Conservation (phyloP, 305 asterid genomes). For the Withania somnifera region DNA sequence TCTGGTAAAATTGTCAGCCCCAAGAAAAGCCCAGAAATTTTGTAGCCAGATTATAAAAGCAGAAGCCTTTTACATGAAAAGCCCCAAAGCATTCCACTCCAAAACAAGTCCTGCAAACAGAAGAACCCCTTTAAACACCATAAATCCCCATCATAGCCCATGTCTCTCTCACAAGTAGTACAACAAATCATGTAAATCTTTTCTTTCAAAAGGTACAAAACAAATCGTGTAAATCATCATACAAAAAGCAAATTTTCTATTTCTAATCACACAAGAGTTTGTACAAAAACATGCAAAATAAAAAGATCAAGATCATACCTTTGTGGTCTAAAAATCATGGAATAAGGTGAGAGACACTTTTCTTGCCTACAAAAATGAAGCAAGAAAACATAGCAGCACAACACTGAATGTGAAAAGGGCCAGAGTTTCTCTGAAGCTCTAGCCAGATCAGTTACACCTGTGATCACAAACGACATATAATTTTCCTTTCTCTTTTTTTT, state of each 20-base stretch:
- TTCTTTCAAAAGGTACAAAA: background rate
- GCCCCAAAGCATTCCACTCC: conserved; percentile 9
- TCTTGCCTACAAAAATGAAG: background rate
- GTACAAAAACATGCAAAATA: background rate
- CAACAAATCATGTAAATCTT: background rate
- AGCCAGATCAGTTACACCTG: conserved; percentile 6
- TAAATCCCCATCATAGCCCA: too few species aligned
- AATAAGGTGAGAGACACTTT: conserved; percentile 3
- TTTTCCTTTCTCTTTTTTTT: background rate
- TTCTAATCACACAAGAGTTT: background rate
- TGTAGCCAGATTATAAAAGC: background rate
- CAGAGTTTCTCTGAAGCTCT: conserved; percentile 1
- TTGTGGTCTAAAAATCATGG: conserved; percentile 18
- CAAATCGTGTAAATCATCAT: background rate
- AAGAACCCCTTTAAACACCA: conserved; percentile 2
- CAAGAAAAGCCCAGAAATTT: background rate
- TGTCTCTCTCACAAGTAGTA: background rate
- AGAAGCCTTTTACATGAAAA: conserved; percentile 1
- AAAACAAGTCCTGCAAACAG: conserved; percentile 14
- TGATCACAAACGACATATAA: conserved; percentile 10
- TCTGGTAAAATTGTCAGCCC: background rate
- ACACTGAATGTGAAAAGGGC: background rate
- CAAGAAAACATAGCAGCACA: background rate
- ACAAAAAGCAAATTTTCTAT: background rate
- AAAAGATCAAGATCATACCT: conserved; percentile 14